These are phyloP conservation scores for Xylaria sp. DNA, from an alignment of 2,329 filamentous ascomycete species.

Conservation along the genomic window DNA sequence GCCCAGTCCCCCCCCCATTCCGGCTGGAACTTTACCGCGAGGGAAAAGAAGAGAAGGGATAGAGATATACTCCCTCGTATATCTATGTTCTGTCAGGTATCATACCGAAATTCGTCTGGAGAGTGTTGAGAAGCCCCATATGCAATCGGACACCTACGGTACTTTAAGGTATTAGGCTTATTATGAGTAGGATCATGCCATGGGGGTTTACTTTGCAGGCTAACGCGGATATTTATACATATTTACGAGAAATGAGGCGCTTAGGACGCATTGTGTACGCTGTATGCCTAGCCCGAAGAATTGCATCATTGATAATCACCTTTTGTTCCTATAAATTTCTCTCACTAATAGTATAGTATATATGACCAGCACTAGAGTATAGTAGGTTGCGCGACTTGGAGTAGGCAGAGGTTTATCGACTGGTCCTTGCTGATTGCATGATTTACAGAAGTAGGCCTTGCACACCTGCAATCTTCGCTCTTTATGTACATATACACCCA, in stretches of 20 bases:
- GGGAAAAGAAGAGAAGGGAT: neutral
- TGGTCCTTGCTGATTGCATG: constrained; percentile 7
- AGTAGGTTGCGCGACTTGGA: constrained; percentile 6
- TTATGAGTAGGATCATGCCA: too few relatives aligned
- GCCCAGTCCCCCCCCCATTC: neutral
- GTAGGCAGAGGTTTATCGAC: constrained; percentile 11
- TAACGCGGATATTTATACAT: too few relatives aligned
- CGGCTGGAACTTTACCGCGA: neutral
- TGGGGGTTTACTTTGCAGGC: too few relatives aligned
- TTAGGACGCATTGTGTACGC: constrained; percentile 4
- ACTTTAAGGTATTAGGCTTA: too few relatives aligned
- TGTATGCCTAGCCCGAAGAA: constrained; percentile 5
- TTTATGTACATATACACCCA: neutral
- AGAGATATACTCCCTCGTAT: neutral
- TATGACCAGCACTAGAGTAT: neutral
- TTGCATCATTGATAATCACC: neutral
- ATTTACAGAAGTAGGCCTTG: neutral
- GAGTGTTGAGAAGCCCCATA: neutral
- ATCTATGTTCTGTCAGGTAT: neutral
- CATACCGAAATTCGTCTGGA: neutral
- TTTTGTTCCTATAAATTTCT: too few relatives aligned
- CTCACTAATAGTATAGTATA: too few relatives aligned
- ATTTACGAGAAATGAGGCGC: constrained; percentile 26
- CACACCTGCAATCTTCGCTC: neutral
- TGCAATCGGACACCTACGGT: neutral